Evolutionary conservation across 1,284 basidiomycete genomes (phyloP), one percentile per base, ranked within the genome.

Genomic region (Singerocomus rubriflavus): DNA sequence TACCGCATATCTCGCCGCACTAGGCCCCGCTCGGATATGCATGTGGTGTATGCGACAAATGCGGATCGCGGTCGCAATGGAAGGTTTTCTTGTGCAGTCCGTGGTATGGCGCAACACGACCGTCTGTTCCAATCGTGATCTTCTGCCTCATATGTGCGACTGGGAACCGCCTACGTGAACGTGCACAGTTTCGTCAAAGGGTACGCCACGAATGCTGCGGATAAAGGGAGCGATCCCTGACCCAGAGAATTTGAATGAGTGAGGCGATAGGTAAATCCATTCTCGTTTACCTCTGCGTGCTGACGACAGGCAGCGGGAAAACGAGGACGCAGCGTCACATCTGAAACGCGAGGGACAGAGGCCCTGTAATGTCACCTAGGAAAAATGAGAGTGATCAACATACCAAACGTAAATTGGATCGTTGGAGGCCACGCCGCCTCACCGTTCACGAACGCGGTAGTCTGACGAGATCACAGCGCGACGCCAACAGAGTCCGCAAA

Each of bases 171-270:
- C 46, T 26, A 39, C 44, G 31, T 51, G 50, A 41, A 52, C 43
- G 43, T 45, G 30, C 52, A 60, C 26, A 16, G 37, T 51, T 49
- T 51, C 46, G 58, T 48, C 16, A 40, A 46, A 44, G 30, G 45
- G 39, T 31, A 40, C 48, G 30, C 42, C 50, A 46, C 44, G 51
- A 53, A 44, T 49, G 46, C 48, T 50, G 53, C 35, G 39, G 50
- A 51, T 25, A 39, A 55, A 54, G 45, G 44, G 49, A 51, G 58
- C 40, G 26, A 50, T 65, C 62, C 51, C 64, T 63, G 58, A 63
- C 35, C 49, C 61, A 51, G 40, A 56, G 48, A 46, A 34, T 25
- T 27, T 53, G 38, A 44, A 48, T 47, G 44, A 53, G 25, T 35
- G 41, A 51, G 51, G 44, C 37, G 25, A 34, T 43, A 45, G 30